Base-by-base conservation (phyloP, 2,329 filamentous ascomycete genomes). In the Pseudogymnoascus sp. region DNA sequence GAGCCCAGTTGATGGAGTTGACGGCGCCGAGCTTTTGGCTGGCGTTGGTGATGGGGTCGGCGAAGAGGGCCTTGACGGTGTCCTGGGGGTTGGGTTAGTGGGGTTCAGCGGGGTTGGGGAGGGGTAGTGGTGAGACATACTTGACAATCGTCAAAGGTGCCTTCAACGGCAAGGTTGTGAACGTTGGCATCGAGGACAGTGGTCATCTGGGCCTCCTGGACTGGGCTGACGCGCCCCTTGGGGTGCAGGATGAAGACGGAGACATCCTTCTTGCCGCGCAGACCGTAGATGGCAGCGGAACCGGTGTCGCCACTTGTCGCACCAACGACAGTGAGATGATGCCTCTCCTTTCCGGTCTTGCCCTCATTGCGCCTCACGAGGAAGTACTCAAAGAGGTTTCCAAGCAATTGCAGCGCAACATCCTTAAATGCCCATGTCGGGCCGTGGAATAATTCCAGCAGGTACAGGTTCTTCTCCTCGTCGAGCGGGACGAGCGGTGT, bases 201-300 rank as follows among this genome's bases (percentile, higher is more conserved):
- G 0, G 93, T 97, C 95, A 98, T 98, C 78, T 98, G 95, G 4
- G 90, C 89, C 76, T 98, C 91, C 76, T 98, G 95, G 63, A 98
- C 89, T 12, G 92, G 90, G 74, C 89, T 92, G 66, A 98, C 89
- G 68, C 91, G 89, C 66, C 92, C 93, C 76, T 95, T 90, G 26
- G 95, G 95, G 75, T 93, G 89, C 71, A 98, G 83, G 73, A 99
- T 98, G 79, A 96, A 95, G 61, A 98, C 90, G 0, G 91, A 96
- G 14, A 97, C 90, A 81, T 99, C 95, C 78, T 96, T 93, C 85
- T 98, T 98, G 62, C 93, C 92, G 60, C 93, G 82, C 62, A 99
- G 82, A 63, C 95, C 95, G 73, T 98, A 97, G 70, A 99, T 98
- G 68, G 95, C 95, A 10, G 93, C 93, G 28, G 91, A 96, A 24